Evolutionary conservation across 495 filamentous ascomycete genomes (phyloP).

Genomic region (Chaetomium tenue): DNA sequence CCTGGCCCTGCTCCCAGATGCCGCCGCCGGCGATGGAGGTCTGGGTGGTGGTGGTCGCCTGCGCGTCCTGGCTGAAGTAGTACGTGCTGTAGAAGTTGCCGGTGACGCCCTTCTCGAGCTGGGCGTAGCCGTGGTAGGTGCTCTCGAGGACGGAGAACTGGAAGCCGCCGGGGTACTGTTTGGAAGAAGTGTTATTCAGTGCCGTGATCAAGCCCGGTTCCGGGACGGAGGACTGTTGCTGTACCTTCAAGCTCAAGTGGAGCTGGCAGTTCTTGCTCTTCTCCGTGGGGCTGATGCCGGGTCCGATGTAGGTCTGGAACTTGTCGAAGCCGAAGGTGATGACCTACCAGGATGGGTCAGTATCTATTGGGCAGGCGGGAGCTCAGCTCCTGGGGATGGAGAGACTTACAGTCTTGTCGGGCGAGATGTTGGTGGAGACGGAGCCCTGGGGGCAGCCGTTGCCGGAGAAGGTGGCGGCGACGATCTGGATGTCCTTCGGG

Average conservation of each 20-base stretch:
- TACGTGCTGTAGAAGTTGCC: constrained; percentile 57
- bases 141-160: constrained; percentile 55
- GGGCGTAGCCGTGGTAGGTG: constrained; percentile 58
- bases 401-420: constrained; percentile 48
- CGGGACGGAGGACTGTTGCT: not conserved
- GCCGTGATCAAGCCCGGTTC: not conserved
- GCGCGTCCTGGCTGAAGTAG: constrained; percentile 55
- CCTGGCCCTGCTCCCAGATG: constrained; percentile 47
- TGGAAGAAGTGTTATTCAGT: not conserved
- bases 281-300: constrained; percentile 38
- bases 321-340: constrained; percentile 58
- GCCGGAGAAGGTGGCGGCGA: constrained; percentile 59
- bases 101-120: constrained; percentile 53
- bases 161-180: constrained; percentile 56
- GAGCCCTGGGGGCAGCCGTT: constrained; percentile 56
- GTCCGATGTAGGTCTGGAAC: constrained; percentile 59
- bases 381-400: not conserved
- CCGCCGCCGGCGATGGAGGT: constrained; percentile 50
- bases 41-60: constrained; percentile 51
- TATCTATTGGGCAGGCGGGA: not conserved
- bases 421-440: constrained; percentile 50
- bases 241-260: constrained; percentile 51
- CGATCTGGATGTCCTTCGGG: constrained; percentile 47
- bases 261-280: constrained; percentile 61
- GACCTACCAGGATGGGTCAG: constrained; percentile 35